Evolutionary conservation across 257 asterid species (phyloP).

Genomic region (Asclepias syriaca): DNA sequence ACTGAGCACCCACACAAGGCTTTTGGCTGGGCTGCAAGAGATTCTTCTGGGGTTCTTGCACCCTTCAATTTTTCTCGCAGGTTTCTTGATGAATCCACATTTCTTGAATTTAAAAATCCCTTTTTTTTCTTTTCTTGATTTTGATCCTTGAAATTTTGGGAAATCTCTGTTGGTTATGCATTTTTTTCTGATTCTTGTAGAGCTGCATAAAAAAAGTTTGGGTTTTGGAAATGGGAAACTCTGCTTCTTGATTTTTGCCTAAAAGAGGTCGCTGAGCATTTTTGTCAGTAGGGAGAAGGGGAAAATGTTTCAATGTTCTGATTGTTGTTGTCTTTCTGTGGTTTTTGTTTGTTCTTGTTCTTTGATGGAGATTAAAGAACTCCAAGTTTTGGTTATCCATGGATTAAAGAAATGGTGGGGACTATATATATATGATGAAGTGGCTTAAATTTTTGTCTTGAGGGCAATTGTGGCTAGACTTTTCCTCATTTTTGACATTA

Average conservation of each 20-base stretch:
- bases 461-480: background rate
- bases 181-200: background rate
- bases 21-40: slow-evolving; percentile 61
- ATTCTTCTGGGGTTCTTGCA: slow-evolving; percentile 44
- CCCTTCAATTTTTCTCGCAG: slow-evolving; percentile 56
- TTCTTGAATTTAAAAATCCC: background rate
- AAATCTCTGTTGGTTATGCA: background rate
- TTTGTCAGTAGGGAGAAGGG: background rate
- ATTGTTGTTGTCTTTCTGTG: background rate
- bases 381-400: background rate
- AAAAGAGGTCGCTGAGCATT: background rate
- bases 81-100: slow-evolving; percentile 15
- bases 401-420: background rate
- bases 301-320: background rate
- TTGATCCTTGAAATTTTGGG: background rate
- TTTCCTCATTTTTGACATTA: background rate
- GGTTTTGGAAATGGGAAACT: background rate
- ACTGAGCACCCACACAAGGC: slow-evolving; percentile 37
- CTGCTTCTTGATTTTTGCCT: background rate
- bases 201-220: background rate
- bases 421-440: background rate
- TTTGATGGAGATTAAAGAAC: background rate
- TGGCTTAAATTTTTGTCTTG: no score
- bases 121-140: background rate
- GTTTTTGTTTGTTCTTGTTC: background rate